A percentile compares a stretch with the other conserved stretches of the same genome.
Conservation (phyloP, 257 asterid species). For the Nicotiana benthamiana region DNA sequence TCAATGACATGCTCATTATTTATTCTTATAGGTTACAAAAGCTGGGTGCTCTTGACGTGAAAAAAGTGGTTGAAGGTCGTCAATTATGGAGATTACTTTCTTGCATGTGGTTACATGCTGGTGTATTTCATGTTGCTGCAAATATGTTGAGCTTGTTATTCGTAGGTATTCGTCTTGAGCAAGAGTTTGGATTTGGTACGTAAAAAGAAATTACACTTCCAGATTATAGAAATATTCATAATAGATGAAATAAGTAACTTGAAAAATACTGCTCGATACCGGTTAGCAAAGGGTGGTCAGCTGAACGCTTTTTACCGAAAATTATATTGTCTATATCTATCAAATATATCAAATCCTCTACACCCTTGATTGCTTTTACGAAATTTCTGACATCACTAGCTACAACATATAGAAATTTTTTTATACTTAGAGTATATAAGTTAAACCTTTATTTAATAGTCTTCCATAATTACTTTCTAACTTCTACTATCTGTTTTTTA, state of each 20-base stretch:
- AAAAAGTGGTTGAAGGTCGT: slow-evolving; percentile 19
- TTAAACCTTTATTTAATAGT: not conserved
- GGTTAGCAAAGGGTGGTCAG: too few relatives aligned
- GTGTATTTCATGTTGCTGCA: slow-evolving; percentile 41
- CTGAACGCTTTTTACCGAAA: rapidly evolving
- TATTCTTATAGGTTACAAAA: slow-evolving; percentile 19
- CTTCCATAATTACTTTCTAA: not conserved
- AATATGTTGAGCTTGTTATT: slow-evolving; percentile 37
- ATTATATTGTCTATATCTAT: too few relatives aligned
- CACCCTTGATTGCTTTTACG: too few relatives aligned
- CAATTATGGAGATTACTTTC: slow-evolving; percentile 29
- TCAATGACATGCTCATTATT: not conserved
- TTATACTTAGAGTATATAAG: not conserved
- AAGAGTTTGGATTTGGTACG: slow-evolving; percentile 46
- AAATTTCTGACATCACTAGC: too few relatives aligned
- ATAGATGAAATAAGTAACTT: too few relatives aligned
- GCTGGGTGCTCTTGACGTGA: slow-evolving; percentile 31
- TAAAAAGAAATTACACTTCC: too few relatives aligned
- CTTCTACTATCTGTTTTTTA: slow-evolving; percentile 8
- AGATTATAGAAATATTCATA: too few relatives aligned
- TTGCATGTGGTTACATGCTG: slow-evolving; percentile 47
- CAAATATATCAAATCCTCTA: too few relatives aligned
- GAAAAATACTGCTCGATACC: too few relatives aligned
- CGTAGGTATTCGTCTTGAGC: slow-evolving; percentile 42
- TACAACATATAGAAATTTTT: too few relatives aligned